Percentiles rank a stretch among this genome's conserved stretches.
Conservation (phyloP, 2,329 filamentous ascomycete species). For the Trichoderma endophyticum region DNA sequence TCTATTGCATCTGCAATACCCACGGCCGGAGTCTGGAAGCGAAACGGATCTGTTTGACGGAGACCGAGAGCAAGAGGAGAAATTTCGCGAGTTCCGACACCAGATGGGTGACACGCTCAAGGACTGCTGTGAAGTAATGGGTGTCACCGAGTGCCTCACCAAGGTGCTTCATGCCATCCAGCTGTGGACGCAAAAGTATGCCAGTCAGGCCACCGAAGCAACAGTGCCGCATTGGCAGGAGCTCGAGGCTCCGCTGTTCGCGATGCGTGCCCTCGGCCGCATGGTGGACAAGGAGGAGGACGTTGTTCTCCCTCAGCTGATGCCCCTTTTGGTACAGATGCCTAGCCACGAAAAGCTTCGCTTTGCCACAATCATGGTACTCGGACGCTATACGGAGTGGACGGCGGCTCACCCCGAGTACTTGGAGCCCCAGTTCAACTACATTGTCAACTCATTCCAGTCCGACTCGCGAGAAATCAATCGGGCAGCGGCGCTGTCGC, state of each 20-base stretch:
- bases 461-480: conserved; percentile 87
- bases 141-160: conserved; percentile 81
- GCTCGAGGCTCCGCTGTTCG: conserved; percentile 90
- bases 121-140: conserved; percentile 94
- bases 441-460: conserved; percentile 90
- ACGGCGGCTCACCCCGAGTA: conserved; percentile 91
- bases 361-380: conserved; percentile 96
- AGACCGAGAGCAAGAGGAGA: conserved; percentile 92
- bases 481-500: conserved; percentile 84
- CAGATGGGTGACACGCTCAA: conserved; percentile 98
- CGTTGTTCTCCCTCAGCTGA: conserved; percentile 83
- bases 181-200: conserved; percentile 81
- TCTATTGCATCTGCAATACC: conserved; percentile 85
- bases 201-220: conserved; percentile 66
- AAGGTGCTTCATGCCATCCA: conserved; percentile 88
- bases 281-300: conserved; percentile 91
- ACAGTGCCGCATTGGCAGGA: conserved; percentile 94
- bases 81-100: conserved; percentile 94
- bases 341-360: conserved; percentile 96
- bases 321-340: conserved; percentile 90
- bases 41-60: conserved; percentile 89
- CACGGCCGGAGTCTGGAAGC: conserved; percentile 67
- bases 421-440: conserved; percentile 87
- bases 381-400: conserved; percentile 97
- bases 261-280: conserved; percentile 90